Evolutionary conservation across 2,329 filamentous ascomycete genomes (phyloP).

Genomic region (Cladophialophora yegresii): DNA sequence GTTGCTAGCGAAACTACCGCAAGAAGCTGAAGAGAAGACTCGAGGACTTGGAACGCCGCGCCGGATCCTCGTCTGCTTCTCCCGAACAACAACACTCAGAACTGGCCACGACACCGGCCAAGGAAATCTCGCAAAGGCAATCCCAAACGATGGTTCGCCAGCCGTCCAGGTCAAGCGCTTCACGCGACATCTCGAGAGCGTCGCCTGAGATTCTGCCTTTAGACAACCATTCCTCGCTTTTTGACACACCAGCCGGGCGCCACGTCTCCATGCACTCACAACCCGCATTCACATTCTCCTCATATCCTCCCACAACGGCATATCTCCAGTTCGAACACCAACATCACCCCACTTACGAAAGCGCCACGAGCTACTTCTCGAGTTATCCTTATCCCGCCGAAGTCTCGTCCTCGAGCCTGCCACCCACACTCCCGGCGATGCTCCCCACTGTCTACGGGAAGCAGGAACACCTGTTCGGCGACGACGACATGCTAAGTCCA

Average conservation of each 20-base stretch:
- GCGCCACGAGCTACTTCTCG: constrained; percentile 40
- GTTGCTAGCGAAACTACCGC: constrained; percentile 44
- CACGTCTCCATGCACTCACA: constrained; percentile 31
- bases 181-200: constrained; percentile 28
- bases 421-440: constrained; percentile 51
- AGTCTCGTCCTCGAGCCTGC: constrained; percentile 44
- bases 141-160: constrained; percentile 30
- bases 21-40: constrained; percentile 69
- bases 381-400: constrained; percentile 44
- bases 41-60: constrained; percentile 64
- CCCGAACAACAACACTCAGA: constrained; percentile 61
- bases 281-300: constrained; percentile 31
- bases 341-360: constrained; percentile 39
- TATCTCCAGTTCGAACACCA: constrained; percentile 35
- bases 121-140: constrained; percentile 31
- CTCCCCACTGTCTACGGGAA: constrained; percentile 49
- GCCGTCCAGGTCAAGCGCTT: constrained; percentile 27
- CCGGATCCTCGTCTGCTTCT: constrained; percentile 62
- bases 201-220: constrained; percentile 36
- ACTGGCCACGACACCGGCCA: constrained; percentile 45
- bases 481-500: constrained; percentile 59
- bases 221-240: constrained; percentile 33
- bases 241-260: constrained; percentile 29
- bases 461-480: constrained; percentile 54
- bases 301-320: constrained; percentile 33